These are phyloP conservation scores for Amanita exitialis DNA, from an alignment of 768 basidiomycete genomes.

Conservation along the genomic window DNA sequence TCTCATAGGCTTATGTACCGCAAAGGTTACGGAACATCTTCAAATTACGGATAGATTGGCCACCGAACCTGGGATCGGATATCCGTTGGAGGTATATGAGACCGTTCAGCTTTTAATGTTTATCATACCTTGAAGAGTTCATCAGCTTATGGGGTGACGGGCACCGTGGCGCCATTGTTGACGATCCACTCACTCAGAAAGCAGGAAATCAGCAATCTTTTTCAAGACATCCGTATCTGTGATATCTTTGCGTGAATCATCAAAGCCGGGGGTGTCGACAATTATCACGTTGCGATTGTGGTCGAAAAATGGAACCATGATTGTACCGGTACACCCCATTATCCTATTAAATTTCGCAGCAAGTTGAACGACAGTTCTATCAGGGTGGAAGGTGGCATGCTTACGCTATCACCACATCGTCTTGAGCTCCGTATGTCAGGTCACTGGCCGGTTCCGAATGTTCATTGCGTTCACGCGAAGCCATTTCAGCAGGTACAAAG, in stretches of 20 bases:
- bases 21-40: constrained; percentile 34
- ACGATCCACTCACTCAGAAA: background rate
- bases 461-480: too few relatives aligned
- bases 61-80: background rate
- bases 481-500: too few relatives aligned
- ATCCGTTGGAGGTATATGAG: background rate
- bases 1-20: constrained; percentile 29
- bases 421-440: background rate
- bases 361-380: background rate
- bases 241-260: constrained; percentile 18
- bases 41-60: constrained; percentile 13
- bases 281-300: constrained; percentile 14
- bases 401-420: background rate
- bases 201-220: constrained; percentile 15
- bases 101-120: background rate
- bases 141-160: background rate
- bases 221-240: constrained; percentile 11
- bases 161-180: background rate
- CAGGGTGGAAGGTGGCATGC: background rate
- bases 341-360: background rate
- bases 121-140: background rate
- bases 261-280: constrained; percentile 37
- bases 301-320: background rate
- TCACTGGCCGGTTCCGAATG: too few relatives aligned
- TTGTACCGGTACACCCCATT: background rate